Evolutionary conservation across 2,329 filamentous ascomycete genomes (phyloP), one percentile per base, ranked within the genome.

Genomic region (Aspergillus jensenii): DNA sequence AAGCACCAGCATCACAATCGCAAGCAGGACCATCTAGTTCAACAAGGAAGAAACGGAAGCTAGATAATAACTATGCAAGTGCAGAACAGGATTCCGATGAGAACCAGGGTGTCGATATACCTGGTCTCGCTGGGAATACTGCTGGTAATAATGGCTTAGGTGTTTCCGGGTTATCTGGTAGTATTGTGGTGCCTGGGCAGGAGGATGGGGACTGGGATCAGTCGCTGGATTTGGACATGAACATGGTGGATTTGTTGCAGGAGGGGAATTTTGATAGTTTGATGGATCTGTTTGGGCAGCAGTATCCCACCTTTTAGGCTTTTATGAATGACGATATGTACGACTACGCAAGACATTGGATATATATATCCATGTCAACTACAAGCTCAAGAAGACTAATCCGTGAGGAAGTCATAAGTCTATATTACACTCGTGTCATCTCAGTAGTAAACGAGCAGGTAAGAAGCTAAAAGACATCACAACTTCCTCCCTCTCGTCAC

Each of bases 171-270:
- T 37, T 37, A n/a, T n/a, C 14, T 37, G 12, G n/a, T 23, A 19
- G 41, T 6, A 46, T 6, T 37, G 46, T 23, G 17, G 50, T 46
- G 15, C 6, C 9, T 6, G 17, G 12, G n/a, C 25, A 37, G 35
- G 25, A 25, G 27, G 47, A 39, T 19, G 7, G 21, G n/a, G 21
- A 15, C 17, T 57, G 55, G 48, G 48, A 41, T 35, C 43, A 58
- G 17, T 35, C 55, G 11, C 15, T 45, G 59, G 66, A 66, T 15
- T 68, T 69, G 33, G 71, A 72, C 57, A 61, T 68, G 31, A 71
- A 67, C 31, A 72, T 69, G 67, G 71, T 65, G 8, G 70, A 72
- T 64, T 45, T 74, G 23, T 62, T 74, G 31, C 65, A 72, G 23
- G 69, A 67, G 21, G 68, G 65, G n/a, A 67, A 68, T 43, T 71